Evolutionary conservation across 2,329 filamentous ascomycete species (phyloP).

Genomic region (Pseudocercospora vitis): DNA sequence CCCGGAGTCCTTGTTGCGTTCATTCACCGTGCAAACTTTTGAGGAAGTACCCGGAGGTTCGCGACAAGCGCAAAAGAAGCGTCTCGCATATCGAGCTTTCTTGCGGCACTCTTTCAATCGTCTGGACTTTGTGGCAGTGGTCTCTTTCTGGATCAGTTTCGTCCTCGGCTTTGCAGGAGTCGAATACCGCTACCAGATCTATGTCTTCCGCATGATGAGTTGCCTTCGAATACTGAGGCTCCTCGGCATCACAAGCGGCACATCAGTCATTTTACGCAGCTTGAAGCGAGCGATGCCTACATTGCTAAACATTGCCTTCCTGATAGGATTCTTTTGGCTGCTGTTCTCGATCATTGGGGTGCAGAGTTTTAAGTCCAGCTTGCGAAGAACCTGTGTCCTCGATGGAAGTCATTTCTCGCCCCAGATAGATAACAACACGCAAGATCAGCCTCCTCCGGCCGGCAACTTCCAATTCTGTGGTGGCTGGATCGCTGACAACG

Average conservation of each 20-base stretch:
- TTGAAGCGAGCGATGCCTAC: constrained; percentile 92
- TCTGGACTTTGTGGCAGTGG: constrained; percentile 87
- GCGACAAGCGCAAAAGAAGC: constrained; percentile 76
- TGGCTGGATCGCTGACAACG: constrained; percentile 67
- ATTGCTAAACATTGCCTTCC: constrained; percentile 86
- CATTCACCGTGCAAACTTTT: constrained; percentile 41
- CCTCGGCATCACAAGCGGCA: constrained; percentile 89
- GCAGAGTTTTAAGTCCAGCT: constrained; percentile 74
- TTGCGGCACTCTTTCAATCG: constrained; percentile 94
- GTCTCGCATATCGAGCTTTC: constrained; percentile 88
- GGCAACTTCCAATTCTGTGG: constrained; percentile 79
- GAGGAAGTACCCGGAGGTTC: constrained; percentile 58
- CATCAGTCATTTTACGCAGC: constrained; percentile 90
- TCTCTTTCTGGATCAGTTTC: constrained; percentile 95
- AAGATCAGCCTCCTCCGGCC: constrained; percentile 27
- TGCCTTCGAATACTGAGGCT: constrained; percentile 89
- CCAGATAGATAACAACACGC: constrained; percentile 18
- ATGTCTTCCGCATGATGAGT: constrained; percentile 94
- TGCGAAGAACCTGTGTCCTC: constrained; percentile 48
- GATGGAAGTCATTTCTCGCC: constrained; percentile 45
- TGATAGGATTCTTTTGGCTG: constrained; percentile 97
- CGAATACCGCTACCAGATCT: constrained; percentile 70
- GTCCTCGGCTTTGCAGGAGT: constrained; percentile 67
- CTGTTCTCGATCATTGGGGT: constrained; percentile 95
- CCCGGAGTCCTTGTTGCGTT: constrained; percentile 36